Evolutionary conservation across 78 protist genomes (phyloP), one percentile per base, ranked within the genome.

Genomic region (Dictyostelium intermedium): DNA sequence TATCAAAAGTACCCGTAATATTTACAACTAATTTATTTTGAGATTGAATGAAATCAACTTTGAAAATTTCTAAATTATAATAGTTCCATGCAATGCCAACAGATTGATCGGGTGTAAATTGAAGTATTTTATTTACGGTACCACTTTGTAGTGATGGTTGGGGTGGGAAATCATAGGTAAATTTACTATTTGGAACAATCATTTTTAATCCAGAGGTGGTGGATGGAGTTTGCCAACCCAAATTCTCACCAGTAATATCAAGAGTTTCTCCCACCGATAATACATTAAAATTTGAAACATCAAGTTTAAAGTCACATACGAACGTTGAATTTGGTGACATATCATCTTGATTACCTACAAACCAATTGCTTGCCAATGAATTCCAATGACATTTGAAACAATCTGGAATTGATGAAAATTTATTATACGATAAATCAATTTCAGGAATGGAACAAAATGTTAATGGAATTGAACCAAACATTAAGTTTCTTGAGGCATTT

Each of bases 371-470:
- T 20, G 25, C 45, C 0, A 35, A 9, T 23, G 41, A 39, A 56
- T 20, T 20, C 69, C 72, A 79, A 79, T 79, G 50, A 23, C 84
- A 79, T 47, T 14, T 4, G 18, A 79, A 79, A 30, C 84, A 79
- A 39, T 13, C 56, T 27, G 84, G 70, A 27, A 79, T 50, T 45
- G 41, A 13, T 30, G 43, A 9, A 77, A 77, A 43, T 41, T 41
- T 1, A 41, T 77, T 77, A 6, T 9, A 2, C 41, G 47, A 20
- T n/a, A 77, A 41, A 41, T 77, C 16, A 41, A 77, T 77, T 7
- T 41, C 3, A 23, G 34, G 16, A 11, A 3, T 77, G 9, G 56
- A 39, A 25, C 82, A 77, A 77, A 41, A 41, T 9, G 82, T 11
- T 20, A 6, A 23, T 41, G 50, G 37, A n/a, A 77, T 18, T 77